A percentile compares a stretch with the other conserved stretches of the same genome.
phyloP scores from a whole-genome alignment of 805 yeast species.

The fission yeast (Schizosaccharomyces pombe) region DNA sequence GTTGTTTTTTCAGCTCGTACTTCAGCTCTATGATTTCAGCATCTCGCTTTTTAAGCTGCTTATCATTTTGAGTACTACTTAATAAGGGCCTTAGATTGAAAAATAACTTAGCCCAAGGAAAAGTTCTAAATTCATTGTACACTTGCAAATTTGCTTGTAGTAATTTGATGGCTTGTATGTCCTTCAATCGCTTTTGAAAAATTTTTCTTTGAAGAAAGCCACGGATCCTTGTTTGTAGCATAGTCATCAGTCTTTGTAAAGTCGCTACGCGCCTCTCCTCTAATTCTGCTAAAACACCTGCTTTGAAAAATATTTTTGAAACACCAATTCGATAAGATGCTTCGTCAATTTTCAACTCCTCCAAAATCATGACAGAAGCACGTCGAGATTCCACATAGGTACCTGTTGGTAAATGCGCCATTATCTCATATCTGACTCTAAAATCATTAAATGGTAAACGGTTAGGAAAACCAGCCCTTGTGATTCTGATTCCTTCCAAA shows the following conservation, averaged over 20 bases:
- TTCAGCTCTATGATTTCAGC: constrained; percentile 16
- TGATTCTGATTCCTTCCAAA: constrained; percentile 87
- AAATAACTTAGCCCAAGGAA: constrained; percentile 63
- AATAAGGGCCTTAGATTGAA: constrained; percentile 53
- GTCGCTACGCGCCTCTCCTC: constrained; percentile 55
- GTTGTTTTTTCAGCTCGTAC: constrained; percentile 12
- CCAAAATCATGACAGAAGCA: constrained; percentile 43
- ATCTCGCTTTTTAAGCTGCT: constrained; percentile 10
- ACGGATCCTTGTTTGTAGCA: constrained; percentile 39
- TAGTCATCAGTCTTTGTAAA: constrained; percentile 30
- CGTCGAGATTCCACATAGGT: constrained; percentile 28
- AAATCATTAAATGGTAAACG: constrained; percentile 68
- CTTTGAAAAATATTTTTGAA: constrained; percentile 50
- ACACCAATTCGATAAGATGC: constrained; percentile 43
- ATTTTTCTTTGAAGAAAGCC: constrained; percentile 36
- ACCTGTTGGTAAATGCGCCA: constrained; percentile 13
- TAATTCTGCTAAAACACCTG: constrained; percentile 53
- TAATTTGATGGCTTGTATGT: constrained; percentile 46
- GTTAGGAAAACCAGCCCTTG: constrained; percentile 92
- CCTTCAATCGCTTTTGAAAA: constrained; percentile 27
- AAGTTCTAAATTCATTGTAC: constrained; percentile 24
- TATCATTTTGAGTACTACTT: constrained; percentile 19
- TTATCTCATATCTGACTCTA: constrained; percentile 46
- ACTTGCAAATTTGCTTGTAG: constrained; percentile 37
- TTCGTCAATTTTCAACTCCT: constrained; percentile 35